Percentiles rank a stretch among this genome's conserved stretches.
Evolutionary conservation across 495 filamentous ascomycete species (phyloP).

Genomic region (Penicillium samsonianum): DNA sequence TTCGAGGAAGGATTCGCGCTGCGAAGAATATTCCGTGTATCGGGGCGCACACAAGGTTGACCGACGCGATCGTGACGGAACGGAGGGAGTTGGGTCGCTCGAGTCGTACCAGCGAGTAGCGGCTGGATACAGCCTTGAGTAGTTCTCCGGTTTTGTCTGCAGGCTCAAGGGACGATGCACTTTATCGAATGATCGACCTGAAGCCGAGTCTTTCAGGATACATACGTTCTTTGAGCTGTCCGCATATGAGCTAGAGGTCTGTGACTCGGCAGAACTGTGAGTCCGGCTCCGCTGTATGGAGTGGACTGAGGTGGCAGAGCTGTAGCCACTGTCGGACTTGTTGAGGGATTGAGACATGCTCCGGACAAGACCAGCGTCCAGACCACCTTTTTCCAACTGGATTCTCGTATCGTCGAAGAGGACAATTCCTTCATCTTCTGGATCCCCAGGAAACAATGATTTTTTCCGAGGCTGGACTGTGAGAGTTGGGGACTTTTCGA

Average conservation of each 20-base stretch:
- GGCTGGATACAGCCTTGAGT: constrained; percentile 18
- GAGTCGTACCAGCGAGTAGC: constrained; percentile 28
- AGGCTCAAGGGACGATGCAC: constrained; percentile 29
- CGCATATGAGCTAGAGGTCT: constrained; percentile 23
- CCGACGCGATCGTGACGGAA: constrained; percentile 19
- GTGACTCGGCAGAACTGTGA: constrained; percentile 33
- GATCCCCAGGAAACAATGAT: constrained; percentile 17
- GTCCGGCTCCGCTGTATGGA: constrained; percentile 32
- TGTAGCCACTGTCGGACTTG: constrained; percentile 48
- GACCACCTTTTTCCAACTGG: constrained; percentile 17
- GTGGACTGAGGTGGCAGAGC: constrained; percentile 39
- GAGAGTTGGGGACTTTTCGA: constrained; percentile 37
- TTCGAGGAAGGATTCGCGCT: neutral
- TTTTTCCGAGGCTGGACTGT: constrained; percentile 8
- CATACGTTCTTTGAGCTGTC: constrained; percentile 16
- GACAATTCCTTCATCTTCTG: constrained; percentile 36
- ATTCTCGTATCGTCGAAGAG: constrained; percentile 24
- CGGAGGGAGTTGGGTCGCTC: constrained; percentile 9
- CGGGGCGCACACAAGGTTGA: constrained; percentile 32
- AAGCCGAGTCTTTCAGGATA: neutral
- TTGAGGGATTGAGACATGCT: constrained; percentile 31
- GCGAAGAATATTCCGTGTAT: constrained; percentile 25
- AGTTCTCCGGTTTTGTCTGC: constrained; percentile 20
- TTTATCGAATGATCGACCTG: neutral
- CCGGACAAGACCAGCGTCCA: constrained; percentile 12